Evolutionary conservation across 2,329 filamentous ascomycete genomes (phyloP).

Genomic region (Botryosphaeria agaves): DNA sequence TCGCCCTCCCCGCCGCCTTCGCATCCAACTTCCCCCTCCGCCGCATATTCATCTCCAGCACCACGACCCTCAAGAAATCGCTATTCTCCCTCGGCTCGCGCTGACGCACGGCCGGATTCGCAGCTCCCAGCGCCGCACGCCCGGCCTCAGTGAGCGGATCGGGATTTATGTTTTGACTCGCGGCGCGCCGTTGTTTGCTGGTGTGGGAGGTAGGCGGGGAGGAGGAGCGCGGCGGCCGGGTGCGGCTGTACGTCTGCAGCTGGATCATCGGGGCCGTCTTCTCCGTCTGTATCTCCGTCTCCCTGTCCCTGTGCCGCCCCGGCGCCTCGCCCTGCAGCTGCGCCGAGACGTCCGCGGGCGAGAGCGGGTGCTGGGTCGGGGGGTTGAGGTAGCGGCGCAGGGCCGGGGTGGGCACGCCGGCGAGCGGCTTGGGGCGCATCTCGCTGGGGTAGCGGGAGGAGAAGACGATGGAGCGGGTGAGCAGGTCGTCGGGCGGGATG

Average conservation of each 20-base stretch:
- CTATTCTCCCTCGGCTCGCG: slow-evolving; percentile 47
- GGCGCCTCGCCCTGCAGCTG: slow-evolving; percentile 16
- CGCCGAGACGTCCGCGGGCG: slow-evolving; percentile 19
- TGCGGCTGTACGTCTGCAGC: slow-evolving; percentile 41
- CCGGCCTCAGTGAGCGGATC: slow-evolving; percentile 26
- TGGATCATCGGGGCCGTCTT: slow-evolving; percentile 38
- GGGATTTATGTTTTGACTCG: slow-evolving; percentile 13
- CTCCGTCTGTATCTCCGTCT: slow-evolving; percentile 4
- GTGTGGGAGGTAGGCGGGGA: no score
- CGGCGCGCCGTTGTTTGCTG: slow-evolving; percentile 15
- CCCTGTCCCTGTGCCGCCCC: slow-evolving; percentile 4
- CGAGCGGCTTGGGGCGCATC: slow-evolving; percentile 37
- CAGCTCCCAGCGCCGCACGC: slow-evolving; percentile 20
- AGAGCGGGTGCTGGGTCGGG: slow-evolving; percentile 15
- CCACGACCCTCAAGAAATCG: slow-evolving; percentile 45
- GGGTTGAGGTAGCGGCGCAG: slow-evolving; percentile 45
- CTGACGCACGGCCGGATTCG: slow-evolving; percentile 27
- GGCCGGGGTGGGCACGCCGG: slow-evolving; percentile 36
- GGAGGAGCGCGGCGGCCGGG: slow-evolving; percentile 5
- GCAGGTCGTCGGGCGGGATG: slow-evolving; percentile 39
- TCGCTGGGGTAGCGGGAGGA: slow-evolving; percentile 42
- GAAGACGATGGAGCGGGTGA: slow-evolving; percentile 40
- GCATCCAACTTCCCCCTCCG: slow-evolving; percentile 43
- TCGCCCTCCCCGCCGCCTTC: slow-evolving; percentile 35
- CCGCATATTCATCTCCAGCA: slow-evolving; percentile 52